Evolutionary conservation across 169 alveolate species (phyloP).

Genomic region (Cryptosporidium tyzzeri): DNA sequence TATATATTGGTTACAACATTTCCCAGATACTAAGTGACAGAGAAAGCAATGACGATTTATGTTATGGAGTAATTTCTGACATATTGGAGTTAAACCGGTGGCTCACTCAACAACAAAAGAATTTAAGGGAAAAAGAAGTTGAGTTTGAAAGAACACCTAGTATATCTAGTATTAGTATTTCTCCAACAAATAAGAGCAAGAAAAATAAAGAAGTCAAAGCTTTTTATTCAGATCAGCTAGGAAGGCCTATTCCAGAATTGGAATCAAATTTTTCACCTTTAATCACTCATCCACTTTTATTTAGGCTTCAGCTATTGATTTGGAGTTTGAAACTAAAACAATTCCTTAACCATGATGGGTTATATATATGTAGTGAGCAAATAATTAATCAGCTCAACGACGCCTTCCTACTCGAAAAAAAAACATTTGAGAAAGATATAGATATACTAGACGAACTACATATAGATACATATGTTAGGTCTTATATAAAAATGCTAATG

Average conservation of each 20-base stretch:
- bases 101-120: not conserved
- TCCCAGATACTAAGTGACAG: constrained; percentile 35
- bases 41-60: constrained; percentile 11
- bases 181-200: constrained; percentile 14
- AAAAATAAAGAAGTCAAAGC: not conserved
- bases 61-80: constrained; percentile 35
- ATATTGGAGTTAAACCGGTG: constrained; percentile 26
- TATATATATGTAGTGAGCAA: constrained; percentile 32
- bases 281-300: constrained; percentile 33
- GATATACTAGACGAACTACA: constrained; percentile 45
- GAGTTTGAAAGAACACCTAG: not conserved
- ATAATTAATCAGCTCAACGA: constrained; percentile 16
- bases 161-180: not conserved
- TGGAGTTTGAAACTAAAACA: constrained; percentile 48
- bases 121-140: not conserved
- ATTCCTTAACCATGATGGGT: not conserved
- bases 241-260: not conserved
- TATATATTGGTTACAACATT: constrained; percentile 34
- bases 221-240: not conserved
- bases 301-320: constrained; percentile 27
- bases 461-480: not conserved
- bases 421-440: not conserved
- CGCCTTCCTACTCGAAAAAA: not conserved
- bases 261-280: constrained; percentile 20
- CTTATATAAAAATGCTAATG: not conserved